phyloP scores from a whole-genome alignment of 768 basidiomycete species.

The Leccinum incarnatum region DNA sequence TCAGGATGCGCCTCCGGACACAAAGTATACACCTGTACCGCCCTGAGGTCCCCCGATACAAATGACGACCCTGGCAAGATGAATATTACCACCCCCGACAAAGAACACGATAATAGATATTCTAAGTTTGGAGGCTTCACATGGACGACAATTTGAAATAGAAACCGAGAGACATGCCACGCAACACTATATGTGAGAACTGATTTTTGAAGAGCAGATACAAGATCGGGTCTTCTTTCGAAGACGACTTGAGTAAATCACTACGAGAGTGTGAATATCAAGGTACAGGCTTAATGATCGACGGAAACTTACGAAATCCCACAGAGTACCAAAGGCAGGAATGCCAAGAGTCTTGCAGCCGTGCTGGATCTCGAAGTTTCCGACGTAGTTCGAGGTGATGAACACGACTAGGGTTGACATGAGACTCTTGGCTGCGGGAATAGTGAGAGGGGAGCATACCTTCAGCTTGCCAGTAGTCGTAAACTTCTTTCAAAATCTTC shows the following conservation, averaged over 20 bases:
- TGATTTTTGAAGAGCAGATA: neutral
- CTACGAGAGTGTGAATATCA: conserved; percentile 14
- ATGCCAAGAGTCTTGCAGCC: conserved; percentile 71
- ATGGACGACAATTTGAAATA: conserved; percentile 9
- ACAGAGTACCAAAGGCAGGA: conserved; percentile 66
- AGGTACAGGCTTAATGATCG: conserved; percentile 3
- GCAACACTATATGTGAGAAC: conserved; percentile 4
- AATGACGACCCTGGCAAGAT: conserved; percentile 1
- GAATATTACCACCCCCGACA: conserved; percentile 4
- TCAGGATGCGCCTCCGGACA: neutral
- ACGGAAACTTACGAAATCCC: conserved; percentile 54
- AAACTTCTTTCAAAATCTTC: conserved; percentile 70
- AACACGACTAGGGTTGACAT: conserved; percentile 53
- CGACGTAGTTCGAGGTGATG: conserved; percentile 80
- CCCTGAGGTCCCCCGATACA: neutral
- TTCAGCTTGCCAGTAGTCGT: conserved; percentile 70
- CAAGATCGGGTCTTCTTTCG: neutral
- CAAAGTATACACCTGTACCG: conserved; percentile 5
- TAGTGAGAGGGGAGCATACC: conserved; percentile 33
- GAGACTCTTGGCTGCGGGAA: neutral
- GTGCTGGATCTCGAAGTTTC: conserved; percentile 77
- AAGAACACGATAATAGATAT: neutral
- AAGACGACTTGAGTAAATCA: conserved; percentile 13
- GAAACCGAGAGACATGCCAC: conserved; percentile 3
- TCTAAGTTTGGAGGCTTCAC: neutral